A percentile compares a stretch with the other conserved stretches of the same genome.
phyloP scores from a whole-genome alignment of 2,329 filamentous ascomycete species.

The Monosporascus sp. region DNA sequence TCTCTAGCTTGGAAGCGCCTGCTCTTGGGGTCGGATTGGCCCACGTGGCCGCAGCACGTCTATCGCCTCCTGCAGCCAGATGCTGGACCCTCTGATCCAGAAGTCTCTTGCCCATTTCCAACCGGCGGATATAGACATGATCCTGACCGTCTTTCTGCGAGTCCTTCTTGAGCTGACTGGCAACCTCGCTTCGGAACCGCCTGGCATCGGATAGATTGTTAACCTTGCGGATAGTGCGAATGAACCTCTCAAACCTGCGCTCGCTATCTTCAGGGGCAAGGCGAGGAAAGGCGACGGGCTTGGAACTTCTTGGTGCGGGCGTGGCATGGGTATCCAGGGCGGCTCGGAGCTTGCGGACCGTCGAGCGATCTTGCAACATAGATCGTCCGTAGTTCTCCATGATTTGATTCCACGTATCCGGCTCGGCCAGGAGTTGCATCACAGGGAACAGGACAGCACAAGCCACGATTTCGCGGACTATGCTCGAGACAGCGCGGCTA shows the following conservation, averaged over 20 bases:
- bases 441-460: constrained; percentile 86
- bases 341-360: constrained; percentile 83
- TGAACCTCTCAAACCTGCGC: constrained; percentile 89
- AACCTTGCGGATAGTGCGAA: constrained; percentile 80
- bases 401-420: constrained; percentile 95
- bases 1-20: constrained; percentile 61
- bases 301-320: constrained; percentile 62
- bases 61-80: constrained; percentile 63
- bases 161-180: constrained; percentile 86
- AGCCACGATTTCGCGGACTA: constrained; percentile 85
- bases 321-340: constrained; percentile 92
- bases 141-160: constrained; percentile 73
- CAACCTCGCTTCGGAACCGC: constrained; percentile 84
- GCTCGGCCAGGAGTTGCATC: constrained; percentile 75
- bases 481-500: constrained; percentile 72
- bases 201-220: constrained; percentile 90
- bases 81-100: constrained; percentile 85
- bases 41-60: constrained; percentile 27
- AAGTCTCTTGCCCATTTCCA: constrained; percentile 88
- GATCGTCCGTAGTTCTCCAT: constrained; percentile 85
- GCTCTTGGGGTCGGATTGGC: constrained; percentile 24
- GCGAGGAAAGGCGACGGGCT: constrained; percentile 68
- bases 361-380: constrained; percentile 91
- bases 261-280: constrained; percentile 80
- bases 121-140: constrained; percentile 75